Base-by-base conservation (phyloP, 2,329 filamentous ascomycete genomes). In the Apiospora koreana region DNA sequence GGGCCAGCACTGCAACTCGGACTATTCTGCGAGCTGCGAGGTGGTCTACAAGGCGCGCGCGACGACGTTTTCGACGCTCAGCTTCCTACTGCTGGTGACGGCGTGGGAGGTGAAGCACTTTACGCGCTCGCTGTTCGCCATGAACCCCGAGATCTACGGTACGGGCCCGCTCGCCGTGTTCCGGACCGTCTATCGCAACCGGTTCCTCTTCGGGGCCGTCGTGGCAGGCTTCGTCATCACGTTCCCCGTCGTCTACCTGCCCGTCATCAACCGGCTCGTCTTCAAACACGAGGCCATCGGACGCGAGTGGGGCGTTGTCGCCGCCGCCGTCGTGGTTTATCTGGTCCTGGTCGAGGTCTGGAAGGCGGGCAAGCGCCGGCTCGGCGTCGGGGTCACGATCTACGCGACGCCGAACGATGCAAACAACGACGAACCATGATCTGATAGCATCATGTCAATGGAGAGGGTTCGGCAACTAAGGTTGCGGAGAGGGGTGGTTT, bases 21-120 rank as follows among this genome's bases (percentile, higher is more conserved):
- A 79, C 25, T 86, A 83, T 72, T 83, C 83, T 35, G 73, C 78
- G 0, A 80, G 79, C 2, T 93, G 91, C 77, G 82, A 82, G n/a
- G 78, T 82, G 3, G 86, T 91, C 2, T 92, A 89, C 81, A 86
- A 87, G 23, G 91, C 91, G 0, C 86, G 92, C 16, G 91, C 91
- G 0, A 89, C 91, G 0, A 91, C 89, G 5, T 94, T 92, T 77
- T 89, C 91, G 0, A 91, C 89, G 8, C 79, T 94, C 54, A 92
- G 89, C 54, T 93, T 92, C 82, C 83, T 90, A 65, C 84, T 92
- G 7, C 83, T 94, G 8, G 86, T 93, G 69, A 89, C 91, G 0
- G 90, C 92, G 0, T 93, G 91, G 91, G 91, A 94, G 80, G 90
- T 92, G 76, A 90, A 93, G 78, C 89, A 93, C 74, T 91, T 92